A percentile compares a stretch with the other conserved stretches of the same genome.
Conservation (phyloP, 208 protist species). For the Leishmania tarentolae region DNA sequence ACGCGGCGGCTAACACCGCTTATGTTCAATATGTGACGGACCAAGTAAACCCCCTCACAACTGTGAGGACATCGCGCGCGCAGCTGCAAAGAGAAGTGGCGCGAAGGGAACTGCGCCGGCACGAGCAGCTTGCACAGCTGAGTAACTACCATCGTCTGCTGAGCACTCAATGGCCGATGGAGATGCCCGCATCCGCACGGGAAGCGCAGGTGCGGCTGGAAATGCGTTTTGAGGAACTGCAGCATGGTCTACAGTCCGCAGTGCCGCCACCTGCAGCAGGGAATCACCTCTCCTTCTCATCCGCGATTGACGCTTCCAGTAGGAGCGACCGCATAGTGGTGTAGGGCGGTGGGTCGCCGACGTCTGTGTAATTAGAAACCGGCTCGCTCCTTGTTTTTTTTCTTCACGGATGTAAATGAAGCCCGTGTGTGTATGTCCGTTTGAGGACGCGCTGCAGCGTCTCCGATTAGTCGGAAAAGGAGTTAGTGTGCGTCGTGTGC, state of each 20-base stretch:
- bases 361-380: neutral
- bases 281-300: neutral
- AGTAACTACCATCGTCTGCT: conserved; percentile 42
- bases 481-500: neutral
- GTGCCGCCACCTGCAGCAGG: neutral
- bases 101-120: conserved; percentile 35
- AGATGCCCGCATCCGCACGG: conserved; percentile 21
- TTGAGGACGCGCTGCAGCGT: neutral
- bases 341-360: neutral
- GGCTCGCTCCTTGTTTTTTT: neutral
- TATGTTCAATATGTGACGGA: conserved; percentile 30
- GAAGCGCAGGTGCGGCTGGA: conserved; percentile 34
- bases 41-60: conserved; percentile 4
- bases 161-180: conserved; percentile 37
- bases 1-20: conserved; percentile 2
- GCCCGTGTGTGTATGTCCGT: neutral
- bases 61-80: conserved; percentile 11
- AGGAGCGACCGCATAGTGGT: conserved; percentile 5
- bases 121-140: conserved; percentile 49
- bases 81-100: conserved; percentile 36
- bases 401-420: neutral
- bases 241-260: conserved; percentile 9
- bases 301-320: neutral
- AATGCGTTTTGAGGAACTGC: conserved; percentile 25
- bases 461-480: neutral